phyloP scores from a whole-genome alignment of 2,329 filamentous ascomycete genomes.

The Aspergillus pseudoviridinutans region DNA sequence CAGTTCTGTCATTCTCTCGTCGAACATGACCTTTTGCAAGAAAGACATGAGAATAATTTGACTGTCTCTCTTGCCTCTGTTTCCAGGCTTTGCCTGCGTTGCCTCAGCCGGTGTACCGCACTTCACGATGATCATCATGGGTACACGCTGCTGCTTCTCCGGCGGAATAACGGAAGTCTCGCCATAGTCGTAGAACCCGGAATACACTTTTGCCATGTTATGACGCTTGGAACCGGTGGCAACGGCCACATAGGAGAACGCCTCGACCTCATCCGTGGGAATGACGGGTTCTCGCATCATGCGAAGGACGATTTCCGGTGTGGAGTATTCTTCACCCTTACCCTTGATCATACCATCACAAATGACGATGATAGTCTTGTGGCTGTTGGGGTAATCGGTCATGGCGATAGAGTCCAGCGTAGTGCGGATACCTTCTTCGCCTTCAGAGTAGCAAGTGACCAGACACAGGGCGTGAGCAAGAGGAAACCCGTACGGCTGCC shows the following conservation, averaged over 20 bases:
- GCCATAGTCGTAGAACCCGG: conserved; percentile 97
- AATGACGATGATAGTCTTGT: conserved; percentile 93
- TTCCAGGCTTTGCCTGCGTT: conserved; percentile 80
- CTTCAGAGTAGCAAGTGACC: conserved; percentile 96
- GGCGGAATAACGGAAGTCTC: conserved; percentile 69
- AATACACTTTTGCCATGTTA: conserved; percentile 99
- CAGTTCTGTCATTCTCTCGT: conserved; percentile 98
- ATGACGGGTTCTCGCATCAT: conserved; percentile 95
- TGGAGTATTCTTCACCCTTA: conserved; percentile 78
- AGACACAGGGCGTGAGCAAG: conserved; percentile 90
- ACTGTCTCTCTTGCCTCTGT: conserved; percentile 97
- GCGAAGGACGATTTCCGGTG: conserved; percentile 80
- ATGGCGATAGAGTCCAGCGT: conserved; percentile 94
- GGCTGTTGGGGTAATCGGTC: conserved; percentile 98
- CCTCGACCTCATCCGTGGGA: conserved; percentile 73
- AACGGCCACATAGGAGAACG: conserved; percentile 95
- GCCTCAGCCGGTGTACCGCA: conserved; percentile 88
- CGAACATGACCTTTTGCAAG: conserved; percentile 99
- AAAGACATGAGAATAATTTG: conserved; percentile 99
- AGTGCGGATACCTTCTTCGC: conserved; percentile 84
- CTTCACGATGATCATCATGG: conserved; percentile 96
- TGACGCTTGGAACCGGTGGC: conserved; percentile 94
- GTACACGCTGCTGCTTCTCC: conserved; percentile 92
- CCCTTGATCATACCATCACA: conserved; percentile 98
- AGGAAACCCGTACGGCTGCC: conserved; percentile 95